These are phyloP conservation scores for Blastomyces silverae DNA, from an alignment of 2,329 filamentous ascomycete species.

Conservation along the genomic window DNA sequence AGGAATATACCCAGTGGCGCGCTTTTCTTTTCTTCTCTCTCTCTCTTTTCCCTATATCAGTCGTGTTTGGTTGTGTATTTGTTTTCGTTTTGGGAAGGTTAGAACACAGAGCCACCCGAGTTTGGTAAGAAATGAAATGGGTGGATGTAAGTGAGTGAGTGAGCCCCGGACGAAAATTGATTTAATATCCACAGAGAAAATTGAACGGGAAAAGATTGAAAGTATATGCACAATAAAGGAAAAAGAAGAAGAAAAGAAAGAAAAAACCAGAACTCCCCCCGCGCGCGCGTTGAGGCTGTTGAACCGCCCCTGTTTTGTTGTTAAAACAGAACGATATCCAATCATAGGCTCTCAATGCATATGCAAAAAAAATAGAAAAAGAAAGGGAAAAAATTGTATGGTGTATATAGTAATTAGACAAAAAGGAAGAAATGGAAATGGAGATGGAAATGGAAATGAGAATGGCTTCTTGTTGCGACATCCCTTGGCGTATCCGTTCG, in stretches of 20 bases:
- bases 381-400: not conserved
- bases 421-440: slow-evolving; percentile 9
- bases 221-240: not conserved
- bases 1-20: too few relatives aligned
- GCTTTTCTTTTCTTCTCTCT: too few relatives aligned
- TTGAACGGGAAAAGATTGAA: not conserved
- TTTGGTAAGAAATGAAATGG: too few relatives aligned
- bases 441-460: slow-evolving; percentile 9
- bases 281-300: slow-evolving; percentile 49
- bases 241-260: not conserved
- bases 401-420: not conserved
- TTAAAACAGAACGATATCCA: slow-evolving; percentile 73
- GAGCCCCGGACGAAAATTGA: too few relatives aligned
- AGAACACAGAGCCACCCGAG: too few relatives aligned
- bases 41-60: too few relatives aligned
- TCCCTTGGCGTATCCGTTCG: slow-evolving; percentile 11
- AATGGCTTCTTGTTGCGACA: not conserved
- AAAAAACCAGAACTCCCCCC: not conserved
- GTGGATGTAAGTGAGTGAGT: too few relatives aligned
- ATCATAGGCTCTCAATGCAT: slow-evolving; percentile 56
- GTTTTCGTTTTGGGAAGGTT: too few relatives aligned
- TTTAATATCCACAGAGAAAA: not conserved
- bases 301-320: slow-evolving; percentile 75
- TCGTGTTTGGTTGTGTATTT: too few relatives aligned
- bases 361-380: slow-evolving; percentile 16